Percentiles rank a stretch among this genome's conserved stretches.
Conservation (phyloP, 371 early-diverging fungal genomes). For the Amoeboaphelidium protococcarum region DNA sequence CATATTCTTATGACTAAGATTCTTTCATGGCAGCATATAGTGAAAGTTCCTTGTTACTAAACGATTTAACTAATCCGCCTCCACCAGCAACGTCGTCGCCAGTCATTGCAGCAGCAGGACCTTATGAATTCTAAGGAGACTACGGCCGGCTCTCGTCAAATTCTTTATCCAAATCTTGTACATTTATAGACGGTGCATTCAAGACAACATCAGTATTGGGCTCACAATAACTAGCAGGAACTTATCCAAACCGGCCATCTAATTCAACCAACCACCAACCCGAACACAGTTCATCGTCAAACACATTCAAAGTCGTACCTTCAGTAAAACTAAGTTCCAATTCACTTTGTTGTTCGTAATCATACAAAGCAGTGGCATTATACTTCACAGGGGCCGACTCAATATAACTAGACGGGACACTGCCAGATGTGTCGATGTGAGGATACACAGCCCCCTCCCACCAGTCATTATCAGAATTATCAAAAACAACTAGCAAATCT, state of each 20-base stretch:
- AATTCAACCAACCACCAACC: slow-evolving; percentile 19
- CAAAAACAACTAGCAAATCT: no score
- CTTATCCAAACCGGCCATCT: slow-evolving; percentile 13
- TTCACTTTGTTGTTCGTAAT: slow-evolving; percentile 52
- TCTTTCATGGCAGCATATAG: no score
- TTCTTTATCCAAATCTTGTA: slow-evolving; percentile 1
- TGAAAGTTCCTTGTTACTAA: slow-evolving; percentile 8
- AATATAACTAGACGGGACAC: no score
- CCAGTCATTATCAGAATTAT: no score
- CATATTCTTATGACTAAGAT: no score
- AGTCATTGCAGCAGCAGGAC: neutral
- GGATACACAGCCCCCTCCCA: no score
- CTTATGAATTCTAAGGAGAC: no score
- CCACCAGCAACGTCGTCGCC: slow-evolving; percentile 1
- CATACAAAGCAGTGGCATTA: slow-evolving; percentile 42
- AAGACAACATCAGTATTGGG: slow-evolving; percentile 4
- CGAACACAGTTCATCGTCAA: slow-evolving; percentile 11
- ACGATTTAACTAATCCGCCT: slow-evolving; percentile 11
- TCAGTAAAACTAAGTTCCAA: slow-evolving; percentile 62
- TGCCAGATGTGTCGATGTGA: no score
- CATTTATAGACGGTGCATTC: slow-evolving; percentile 2
- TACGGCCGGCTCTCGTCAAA: slow-evolving; percentile 2
- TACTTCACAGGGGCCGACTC: no score
- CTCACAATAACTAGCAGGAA: slow-evolving; percentile 15
- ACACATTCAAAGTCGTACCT: slow-evolving; percentile 7